These are phyloP conservation scores for Gracilaria gracilis DNA, from an alignment of 23 red algal species.

Conservation along the genomic window DNA sequence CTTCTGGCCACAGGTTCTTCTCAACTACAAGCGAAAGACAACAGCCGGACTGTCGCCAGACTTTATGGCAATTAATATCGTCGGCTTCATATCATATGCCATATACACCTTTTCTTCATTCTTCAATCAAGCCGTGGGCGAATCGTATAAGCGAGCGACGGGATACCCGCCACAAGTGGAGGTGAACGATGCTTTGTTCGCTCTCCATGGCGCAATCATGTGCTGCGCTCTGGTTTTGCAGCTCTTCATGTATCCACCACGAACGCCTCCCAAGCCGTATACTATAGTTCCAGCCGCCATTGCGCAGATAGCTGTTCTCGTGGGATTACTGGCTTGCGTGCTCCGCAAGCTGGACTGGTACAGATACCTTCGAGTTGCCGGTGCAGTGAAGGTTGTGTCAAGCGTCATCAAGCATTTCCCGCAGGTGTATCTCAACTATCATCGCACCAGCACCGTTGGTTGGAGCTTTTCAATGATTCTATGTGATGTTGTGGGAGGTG, in stretches of 20 bases:
- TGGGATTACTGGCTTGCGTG: constrained; percentile 2
- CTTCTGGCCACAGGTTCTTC: constrained; percentile 75
- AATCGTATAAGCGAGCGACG: constrained; percentile 24
- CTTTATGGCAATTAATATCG: constrained; percentile 77
- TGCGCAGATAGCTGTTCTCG: constrained; percentile 23
- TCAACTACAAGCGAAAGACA: constrained; percentile 57
- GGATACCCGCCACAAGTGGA: constrained; percentile 73
- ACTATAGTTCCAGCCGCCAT: constrained; percentile 12
- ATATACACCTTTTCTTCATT: constrained; percentile 71
- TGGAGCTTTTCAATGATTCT: constrained; percentile 71
- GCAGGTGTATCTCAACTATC: constrained; percentile 67
- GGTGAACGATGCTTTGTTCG: constrained; percentile 74
- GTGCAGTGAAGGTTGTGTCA: constrained; percentile 59
- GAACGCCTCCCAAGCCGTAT: constrained; percentile 36
- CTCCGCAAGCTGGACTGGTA: constrained; percentile 45
- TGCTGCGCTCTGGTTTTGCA: constrained; percentile 61
- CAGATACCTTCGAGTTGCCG: constrained; percentile 39
- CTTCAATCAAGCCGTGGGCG: constrained; percentile 20
- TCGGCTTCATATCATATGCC: constrained; percentile 78
- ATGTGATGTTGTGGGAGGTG: constrained; percentile 70
- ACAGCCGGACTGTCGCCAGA: constrained; percentile 77
- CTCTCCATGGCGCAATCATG: constrained; percentile 70
- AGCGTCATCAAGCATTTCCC: constrained; percentile 84
- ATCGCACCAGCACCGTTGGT: constrained; percentile 67
- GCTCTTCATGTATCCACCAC: constrained; percentile 55